Percentiles rank a stretch among this genome's conserved stretches.
phyloP scores from a whole-genome alignment of 2,329 filamentous ascomycete genomes.

The Pestalotiopsis fici region DNA sequence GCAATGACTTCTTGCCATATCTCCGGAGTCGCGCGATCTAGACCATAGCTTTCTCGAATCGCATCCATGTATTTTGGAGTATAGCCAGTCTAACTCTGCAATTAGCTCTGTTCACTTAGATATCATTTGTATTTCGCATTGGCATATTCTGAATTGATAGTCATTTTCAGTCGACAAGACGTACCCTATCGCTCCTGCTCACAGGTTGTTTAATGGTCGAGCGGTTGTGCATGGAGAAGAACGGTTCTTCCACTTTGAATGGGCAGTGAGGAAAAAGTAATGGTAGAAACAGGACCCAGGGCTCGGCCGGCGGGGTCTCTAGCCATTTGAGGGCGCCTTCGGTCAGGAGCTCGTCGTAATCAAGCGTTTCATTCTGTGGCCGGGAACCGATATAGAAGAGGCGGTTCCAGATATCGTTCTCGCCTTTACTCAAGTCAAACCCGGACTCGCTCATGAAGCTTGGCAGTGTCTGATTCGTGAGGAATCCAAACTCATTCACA shows the following conservation, averaged over 20 bases:
- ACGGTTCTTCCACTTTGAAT: conserved; percentile 48
- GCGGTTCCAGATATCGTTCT: conserved; percentile 37
- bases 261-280: conserved; percentile 46
- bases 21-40: conserved; percentile 37
- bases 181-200: background rate
- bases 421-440: conserved; percentile 23
- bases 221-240: conserved; percentile 46
- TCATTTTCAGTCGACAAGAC: background rate
- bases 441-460: conserved; percentile 27
- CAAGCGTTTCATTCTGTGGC: conserved; percentile 34
- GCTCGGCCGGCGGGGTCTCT: conserved; percentile 41
- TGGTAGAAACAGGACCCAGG: conserved; percentile 44
- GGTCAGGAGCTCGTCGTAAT: conserved; percentile 46
- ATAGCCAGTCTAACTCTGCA: conserved; percentile 37
- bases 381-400: conserved; percentile 43
- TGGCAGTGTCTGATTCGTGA: conserved; percentile 29
- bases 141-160: background rate
- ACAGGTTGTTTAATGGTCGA: conserved; percentile 19
- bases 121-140: background rate
- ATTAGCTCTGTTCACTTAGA: background rate
- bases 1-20: conserved; percentile 38
- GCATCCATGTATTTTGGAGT: conserved; percentile 42
- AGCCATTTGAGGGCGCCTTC: conserved; percentile 43
- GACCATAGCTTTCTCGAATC: conserved; percentile 39
- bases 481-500: conserved; percentile 45